phyloP scores from a whole-genome alignment of 257 asterid species.

The Anisodus acutangulus region DNA sequence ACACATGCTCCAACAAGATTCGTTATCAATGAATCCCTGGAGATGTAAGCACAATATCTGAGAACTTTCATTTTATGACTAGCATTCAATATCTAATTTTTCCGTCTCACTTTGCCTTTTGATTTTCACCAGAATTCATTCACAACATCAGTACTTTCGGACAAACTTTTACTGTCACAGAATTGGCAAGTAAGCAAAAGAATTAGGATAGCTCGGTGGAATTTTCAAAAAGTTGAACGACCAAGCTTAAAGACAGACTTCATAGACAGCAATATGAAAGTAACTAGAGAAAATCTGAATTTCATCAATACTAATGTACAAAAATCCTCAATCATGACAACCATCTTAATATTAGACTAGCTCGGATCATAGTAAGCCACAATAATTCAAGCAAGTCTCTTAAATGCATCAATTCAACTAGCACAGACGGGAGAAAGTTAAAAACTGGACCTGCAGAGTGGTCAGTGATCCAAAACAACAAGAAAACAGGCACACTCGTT shows the following conservation, averaged over 20 bases:
- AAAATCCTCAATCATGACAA: background rate
- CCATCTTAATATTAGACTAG: background rate
- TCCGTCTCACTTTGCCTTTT: background rate
- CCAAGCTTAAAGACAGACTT: slow-evolving; percentile 23
- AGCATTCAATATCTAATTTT: slow-evolving; percentile 3
- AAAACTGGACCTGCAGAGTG: background rate
- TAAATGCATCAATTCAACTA: slow-evolving; percentile 19
- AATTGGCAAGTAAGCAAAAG: background rate
- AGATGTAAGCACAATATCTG: background rate
- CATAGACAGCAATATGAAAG: background rate
- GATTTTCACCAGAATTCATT: slow-evolving; percentile 22
- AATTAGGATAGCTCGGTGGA: background rate
- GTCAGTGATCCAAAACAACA: background rate
- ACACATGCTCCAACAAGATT: background rate
- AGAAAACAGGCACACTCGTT: background rate
- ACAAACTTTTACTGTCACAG: background rate
- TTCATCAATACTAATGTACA: background rate
- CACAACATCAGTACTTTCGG: background rate
- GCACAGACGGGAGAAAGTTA: background rate
- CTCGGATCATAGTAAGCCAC: slow-evolving; percentile 11
- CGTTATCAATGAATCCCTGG: background rate
- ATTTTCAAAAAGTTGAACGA: background rate
- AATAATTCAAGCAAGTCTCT: slow-evolving; percentile 22
- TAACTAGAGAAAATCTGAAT: slow-evolving; percentile 1
- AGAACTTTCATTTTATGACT: background rate